A percentile compares a stretch with the other conserved stretches of the same genome.
These are phyloP conservation scores for Rhinocladiella similis DNA, from an alignment of 2,329 filamentous ascomycete genomes.

Conservation along the genomic window DNA sequence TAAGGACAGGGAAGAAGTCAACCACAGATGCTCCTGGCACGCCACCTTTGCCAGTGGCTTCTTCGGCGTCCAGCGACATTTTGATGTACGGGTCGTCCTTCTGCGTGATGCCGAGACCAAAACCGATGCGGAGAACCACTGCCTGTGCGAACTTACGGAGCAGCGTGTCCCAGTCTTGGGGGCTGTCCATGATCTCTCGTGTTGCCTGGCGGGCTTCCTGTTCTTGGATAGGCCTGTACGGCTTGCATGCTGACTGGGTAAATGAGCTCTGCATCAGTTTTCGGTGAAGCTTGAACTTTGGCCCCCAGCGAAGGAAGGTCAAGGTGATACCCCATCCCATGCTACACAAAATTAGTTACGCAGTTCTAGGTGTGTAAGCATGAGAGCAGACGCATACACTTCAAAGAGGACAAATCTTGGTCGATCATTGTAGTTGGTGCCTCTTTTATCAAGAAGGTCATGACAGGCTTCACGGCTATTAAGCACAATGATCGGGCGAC, in stretches of 20 bases:
- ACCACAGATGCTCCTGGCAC: conserved; percentile 41
- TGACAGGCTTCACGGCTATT: conserved; percentile 31
- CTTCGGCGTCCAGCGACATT: conserved; percentile 9
- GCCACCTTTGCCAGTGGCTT: conserved; percentile 26
- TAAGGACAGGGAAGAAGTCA: conserved; percentile 47
- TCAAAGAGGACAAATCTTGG: conserved; percentile 13
- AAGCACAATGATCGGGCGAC: conserved; percentile 39
- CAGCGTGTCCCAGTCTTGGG: conserved; percentile 10
- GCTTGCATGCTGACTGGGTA: conserved; percentile 39
- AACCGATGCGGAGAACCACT: conserved; percentile 41
- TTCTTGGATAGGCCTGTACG: conserved; percentile 29
- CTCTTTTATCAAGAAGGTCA: conserved; percentile 11
- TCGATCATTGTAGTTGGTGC: conserved; percentile 10
- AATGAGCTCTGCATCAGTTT: conserved; percentile 48
- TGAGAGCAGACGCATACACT: neutral
- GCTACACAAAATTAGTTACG: no score
- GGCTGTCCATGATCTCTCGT: conserved; percentile 1
- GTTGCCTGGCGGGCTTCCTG: conserved; percentile 21
- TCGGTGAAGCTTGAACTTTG: conserved; percentile 47
- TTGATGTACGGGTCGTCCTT: conserved; percentile 36
- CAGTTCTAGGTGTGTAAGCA: no score
- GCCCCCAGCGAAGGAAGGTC: conserved; percentile 47
- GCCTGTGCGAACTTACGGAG: conserved; percentile 15
- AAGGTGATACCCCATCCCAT: conserved; percentile 51
- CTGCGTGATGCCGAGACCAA: conserved; percentile 40